Conservation (phyloP, 2,329 filamentous ascomycete species). For the Aureobasidium uvarum region DNA sequence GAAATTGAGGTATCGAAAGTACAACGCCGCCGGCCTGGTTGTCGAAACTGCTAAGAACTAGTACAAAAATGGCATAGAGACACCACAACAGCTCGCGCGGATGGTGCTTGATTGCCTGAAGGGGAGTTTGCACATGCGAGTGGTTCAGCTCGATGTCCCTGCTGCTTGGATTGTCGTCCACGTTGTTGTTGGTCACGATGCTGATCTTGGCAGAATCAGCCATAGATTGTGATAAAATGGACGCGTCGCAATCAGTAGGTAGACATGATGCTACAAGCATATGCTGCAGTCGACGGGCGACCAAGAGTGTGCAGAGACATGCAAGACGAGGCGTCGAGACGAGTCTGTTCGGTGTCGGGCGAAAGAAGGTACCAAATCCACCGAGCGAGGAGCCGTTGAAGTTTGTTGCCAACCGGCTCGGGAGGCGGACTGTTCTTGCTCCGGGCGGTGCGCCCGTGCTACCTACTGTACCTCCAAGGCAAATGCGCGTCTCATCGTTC, state of each 20-base stretch:
- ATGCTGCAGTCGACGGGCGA: background rate
- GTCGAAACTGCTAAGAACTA: slow-evolving; percentile 45
- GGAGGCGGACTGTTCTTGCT: background rate
- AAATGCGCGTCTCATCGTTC: no score
- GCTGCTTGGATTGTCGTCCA: slow-evolving; percentile 7
- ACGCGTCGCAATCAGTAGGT: background rate
- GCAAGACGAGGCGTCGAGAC: background rate
- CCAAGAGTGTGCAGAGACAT: background rate
- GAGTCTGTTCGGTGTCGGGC: slow-evolving; percentile 1
- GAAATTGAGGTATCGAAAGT: slow-evolving; percentile 48
- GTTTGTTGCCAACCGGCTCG: background rate
- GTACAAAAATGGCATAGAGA: slow-evolving; percentile 44
- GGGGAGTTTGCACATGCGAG: background rate
- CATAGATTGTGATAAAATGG: background rate
- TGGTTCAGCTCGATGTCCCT: slow-evolving; percentile 2
- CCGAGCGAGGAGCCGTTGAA: slow-evolving; percentile 1
- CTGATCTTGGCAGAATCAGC: slow-evolving; percentile 5
- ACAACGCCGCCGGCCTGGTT: slow-evolving; percentile 46
- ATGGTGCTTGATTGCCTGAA: slow-evolving; percentile 33
- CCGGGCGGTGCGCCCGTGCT: background rate
- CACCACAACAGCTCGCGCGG: slow-evolving; percentile 41
- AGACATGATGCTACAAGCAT: background rate
- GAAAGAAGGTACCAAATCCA: slow-evolving; percentile 11
- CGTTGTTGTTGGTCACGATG: background rate
- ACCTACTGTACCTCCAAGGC: no score